phyloP scores from a whole-genome alignment of 164 flowering plant genomes.

The Aristolochia fimbriata region DNA sequence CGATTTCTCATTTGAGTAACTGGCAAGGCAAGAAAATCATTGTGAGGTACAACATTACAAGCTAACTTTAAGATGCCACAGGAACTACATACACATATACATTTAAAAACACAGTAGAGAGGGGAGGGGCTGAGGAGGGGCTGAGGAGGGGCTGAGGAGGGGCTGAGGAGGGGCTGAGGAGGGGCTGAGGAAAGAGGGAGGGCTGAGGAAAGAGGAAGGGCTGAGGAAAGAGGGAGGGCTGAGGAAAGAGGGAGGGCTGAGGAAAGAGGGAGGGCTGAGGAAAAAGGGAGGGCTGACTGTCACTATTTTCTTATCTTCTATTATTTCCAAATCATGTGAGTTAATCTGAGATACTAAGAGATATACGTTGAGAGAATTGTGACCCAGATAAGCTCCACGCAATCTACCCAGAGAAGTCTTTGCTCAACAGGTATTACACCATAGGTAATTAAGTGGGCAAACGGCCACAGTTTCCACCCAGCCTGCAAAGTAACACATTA shows the following conservation, averaged over 20 bases:
- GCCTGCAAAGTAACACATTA: constrained; percentile 40
- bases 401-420: constrained; percentile 97
- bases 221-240: not conserved
- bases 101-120: not conserved
- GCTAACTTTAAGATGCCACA: not conserved
- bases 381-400: constrained; percentile 94
- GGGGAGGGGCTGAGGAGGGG: not conserved
- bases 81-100: too few relatives aligned
- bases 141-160: not conserved
- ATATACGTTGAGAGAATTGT: constrained; percentile 93
- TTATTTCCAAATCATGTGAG: too few relatives aligned
- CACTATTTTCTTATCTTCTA: too few relatives aligned
- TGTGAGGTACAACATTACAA: not conserved
- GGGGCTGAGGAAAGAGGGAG: not conserved
- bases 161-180: too few relatives aligned
- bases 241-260: not conserved
- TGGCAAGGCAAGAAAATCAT: constrained; percentile 4
- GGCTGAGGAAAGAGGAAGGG: not conserved
- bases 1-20: constrained; percentile 61
- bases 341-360: not conserved
- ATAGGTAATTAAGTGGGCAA: constrained; percentile 89
- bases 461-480: constrained; percentile 99
- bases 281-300: not conserved
- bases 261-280: not conserved
- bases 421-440: constrained; percentile 86